A percentile compares a stretch with the other conserved stretches of the same genome.
These are phyloP conservation scores for Pythium rhizo-oryzae DNA, from an alignment of 352 stramenopile genomes.

Conservation along the genomic window DNA sequence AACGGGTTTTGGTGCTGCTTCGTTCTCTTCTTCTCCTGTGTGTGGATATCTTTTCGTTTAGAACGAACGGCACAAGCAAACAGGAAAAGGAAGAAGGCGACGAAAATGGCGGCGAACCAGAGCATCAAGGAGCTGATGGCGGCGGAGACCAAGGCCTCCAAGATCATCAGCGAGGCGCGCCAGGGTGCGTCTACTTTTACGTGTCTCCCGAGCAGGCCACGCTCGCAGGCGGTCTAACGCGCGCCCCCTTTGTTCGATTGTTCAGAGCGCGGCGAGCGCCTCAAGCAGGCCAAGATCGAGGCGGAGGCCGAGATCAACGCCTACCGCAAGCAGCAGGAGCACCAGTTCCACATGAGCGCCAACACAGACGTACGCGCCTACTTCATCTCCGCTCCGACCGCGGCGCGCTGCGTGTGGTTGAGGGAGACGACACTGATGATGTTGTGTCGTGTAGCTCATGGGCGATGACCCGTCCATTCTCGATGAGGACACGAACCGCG, in stretches of 20 bases:
- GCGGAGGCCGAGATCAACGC: conserved; percentile 84
- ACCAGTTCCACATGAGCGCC: conserved; percentile 85
- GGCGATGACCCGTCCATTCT: conserved; percentile 76
- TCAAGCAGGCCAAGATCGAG: conserved; percentile 90
- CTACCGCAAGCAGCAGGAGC: conserved; percentile 87
- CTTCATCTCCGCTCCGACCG: not conserved
- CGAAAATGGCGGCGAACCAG: conserved; percentile 78
- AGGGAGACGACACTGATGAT: not conserved
- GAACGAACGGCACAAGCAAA: conserved; percentile 1
- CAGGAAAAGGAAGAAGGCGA: conserved; percentile 4
- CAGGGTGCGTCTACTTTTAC: conserved; percentile 45
- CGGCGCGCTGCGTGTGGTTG: not conserved
- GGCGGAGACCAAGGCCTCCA: conserved; percentile 89
- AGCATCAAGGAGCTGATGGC: conserved; percentile 92
- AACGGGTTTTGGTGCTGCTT: not conserved
- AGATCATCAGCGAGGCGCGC: conserved; percentile 88
- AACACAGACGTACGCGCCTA: conserved; percentile 64
- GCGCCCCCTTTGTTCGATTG: not conserved
- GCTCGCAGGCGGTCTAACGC: not conserved
- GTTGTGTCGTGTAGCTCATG: conserved; percentile 52
- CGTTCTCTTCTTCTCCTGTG: not conserved
- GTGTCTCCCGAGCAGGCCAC: not conserved
- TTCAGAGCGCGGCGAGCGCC: conserved; percentile 80
- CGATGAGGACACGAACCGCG: conserved; percentile 71
- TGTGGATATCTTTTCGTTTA: conserved; percentile 14